Conservation (phyloP, 2,329 filamentous ascomycete genomes). For the Trichophyton rubrum region DNA sequence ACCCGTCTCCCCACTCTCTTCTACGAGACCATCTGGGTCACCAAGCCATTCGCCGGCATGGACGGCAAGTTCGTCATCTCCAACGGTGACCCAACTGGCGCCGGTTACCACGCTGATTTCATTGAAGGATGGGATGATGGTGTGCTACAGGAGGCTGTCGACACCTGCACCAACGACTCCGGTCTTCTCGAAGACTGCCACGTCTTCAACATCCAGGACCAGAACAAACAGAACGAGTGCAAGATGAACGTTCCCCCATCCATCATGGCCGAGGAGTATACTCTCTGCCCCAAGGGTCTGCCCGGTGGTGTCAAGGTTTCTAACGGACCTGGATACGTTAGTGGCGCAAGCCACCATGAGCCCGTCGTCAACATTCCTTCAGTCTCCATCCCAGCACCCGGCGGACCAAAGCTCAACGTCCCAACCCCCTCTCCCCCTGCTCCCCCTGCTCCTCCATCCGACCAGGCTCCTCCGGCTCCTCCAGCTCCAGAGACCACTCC, state of each 20-base stretch:
- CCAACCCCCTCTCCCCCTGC: not conserved
- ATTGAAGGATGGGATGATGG: conserved; percentile 61
- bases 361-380: conserved; percentile 2
- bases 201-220: conserved; percentile 57
- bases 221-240: conserved; percentile 46
- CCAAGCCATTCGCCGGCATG: conserved; percentile 48
- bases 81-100: conserved; percentile 66
- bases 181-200: conserved; percentile 62
- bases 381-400: not conserved
- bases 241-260: conserved; percentile 46
- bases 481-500: not conserved
- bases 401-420: not conserved
- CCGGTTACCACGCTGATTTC: conserved; percentile 67
- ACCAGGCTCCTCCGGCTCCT: not conserved
- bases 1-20: conserved; percentile 62
- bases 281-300: conserved; percentile 44
- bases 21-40: conserved; percentile 77
- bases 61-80: conserved; percentile 61
- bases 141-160: conserved; percentile 58
- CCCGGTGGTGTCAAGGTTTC: conserved; percentile 51
- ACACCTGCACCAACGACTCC: conserved; percentile 59
- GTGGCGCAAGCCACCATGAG: not conserved
- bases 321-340: conserved; percentile 32
- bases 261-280: conserved; percentile 44
- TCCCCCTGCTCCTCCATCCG: not conserved